These are phyloP conservation scores for Fusarium nelsonii DNA, from an alignment of 2,329 filamentous ascomycete genomes.

Conservation along the genomic window DNA sequence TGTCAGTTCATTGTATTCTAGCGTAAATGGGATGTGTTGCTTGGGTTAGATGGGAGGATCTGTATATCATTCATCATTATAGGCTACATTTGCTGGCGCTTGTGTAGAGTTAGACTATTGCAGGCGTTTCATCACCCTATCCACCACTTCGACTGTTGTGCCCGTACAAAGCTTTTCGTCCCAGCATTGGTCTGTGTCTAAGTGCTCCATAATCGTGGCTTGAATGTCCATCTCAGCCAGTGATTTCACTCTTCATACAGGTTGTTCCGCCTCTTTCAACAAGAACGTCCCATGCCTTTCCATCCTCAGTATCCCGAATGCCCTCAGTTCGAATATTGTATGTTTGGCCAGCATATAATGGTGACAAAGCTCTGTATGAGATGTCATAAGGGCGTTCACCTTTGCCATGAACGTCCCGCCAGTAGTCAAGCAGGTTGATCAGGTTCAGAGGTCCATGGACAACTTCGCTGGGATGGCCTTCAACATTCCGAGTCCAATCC, in stretches of 20 bases:
- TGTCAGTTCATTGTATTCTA: constrained; percentile 32
- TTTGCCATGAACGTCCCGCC: constrained; percentile 62
- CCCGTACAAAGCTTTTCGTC: neutral
- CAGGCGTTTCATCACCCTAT: constrained; percentile 15
- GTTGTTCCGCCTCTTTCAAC: constrained; percentile 57
- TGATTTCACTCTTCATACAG: constrained; percentile 56
- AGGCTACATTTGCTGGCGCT: constrained; percentile 31
- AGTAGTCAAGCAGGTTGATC: constrained; percentile 77
- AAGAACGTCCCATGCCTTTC: constrained; percentile 57
- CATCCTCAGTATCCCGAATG: constrained; percentile 52
- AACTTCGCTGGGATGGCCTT: constrained; percentile 77
- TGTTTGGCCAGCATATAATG: constrained; percentile 75
- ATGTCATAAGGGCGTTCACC: constrained; percentile 56
- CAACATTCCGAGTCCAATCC: constrained; percentile 71
- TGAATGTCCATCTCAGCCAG: neutral
- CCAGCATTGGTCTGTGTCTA: neutral
- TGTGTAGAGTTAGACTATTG: constrained; percentile 25
- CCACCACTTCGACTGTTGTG: neutral
- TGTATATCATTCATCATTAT: neutral
- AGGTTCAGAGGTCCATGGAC: constrained; percentile 86
- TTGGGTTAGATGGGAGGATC: constrained; percentile 14
- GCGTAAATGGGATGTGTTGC: constrained; percentile 6
- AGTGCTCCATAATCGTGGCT: too few species aligned
- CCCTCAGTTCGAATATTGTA: constrained; percentile 70
- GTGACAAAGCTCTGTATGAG: constrained; percentile 76